These are phyloP conservation scores for Trifolium fragiferum DNA, from an alignment of 306 rosid genomes.

Conservation along the genomic window DNA sequence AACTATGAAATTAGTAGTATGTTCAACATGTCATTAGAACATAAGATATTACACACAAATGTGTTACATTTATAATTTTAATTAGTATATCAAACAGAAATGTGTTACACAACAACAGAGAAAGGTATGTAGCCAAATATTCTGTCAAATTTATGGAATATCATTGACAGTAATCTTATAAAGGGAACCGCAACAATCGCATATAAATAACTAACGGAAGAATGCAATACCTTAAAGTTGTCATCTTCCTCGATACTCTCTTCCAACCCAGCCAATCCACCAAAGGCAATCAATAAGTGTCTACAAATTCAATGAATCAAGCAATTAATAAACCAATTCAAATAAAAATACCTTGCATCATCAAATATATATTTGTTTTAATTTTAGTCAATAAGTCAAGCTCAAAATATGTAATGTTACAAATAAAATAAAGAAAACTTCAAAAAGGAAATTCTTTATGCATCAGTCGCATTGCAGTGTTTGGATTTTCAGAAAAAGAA, in stretches of 20 bases:
- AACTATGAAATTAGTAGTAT: not conserved
- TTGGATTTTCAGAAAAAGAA: not conserved
- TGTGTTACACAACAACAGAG: slow-evolving; percentile 2
- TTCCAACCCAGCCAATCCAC: slow-evolving; percentile 99
- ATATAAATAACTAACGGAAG: slow-evolving; percentile 1
- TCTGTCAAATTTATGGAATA: slow-evolving; percentile 23
- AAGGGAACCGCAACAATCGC: slow-evolving; percentile 16
- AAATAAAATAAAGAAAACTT: slow-evolving; percentile 4
- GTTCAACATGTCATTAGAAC: slow-evolving; percentile 21
- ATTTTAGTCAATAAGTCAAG: slow-evolving; percentile 16
- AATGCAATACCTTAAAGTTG: slow-evolving; percentile 61
- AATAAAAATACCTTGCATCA: not conserved
- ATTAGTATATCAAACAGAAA: slow-evolving; percentile 33
- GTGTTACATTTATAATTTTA: not conserved
- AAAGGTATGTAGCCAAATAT: slow-evolving; percentile 2
- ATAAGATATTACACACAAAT: not conserved
- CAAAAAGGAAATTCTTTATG: not conserved
- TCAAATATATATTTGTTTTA: slow-evolving; percentile 25
- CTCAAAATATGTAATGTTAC: slow-evolving; percentile 11
- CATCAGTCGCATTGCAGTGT: slow-evolving; percentile 3
- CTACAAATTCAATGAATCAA: slow-evolving; percentile 53
- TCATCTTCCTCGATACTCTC: slow-evolving; percentile 92
- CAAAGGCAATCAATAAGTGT: slow-evolving; percentile 91
- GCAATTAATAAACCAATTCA: slow-evolving; percentile 30
- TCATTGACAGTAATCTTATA: slow-evolving; percentile 32